A percentile compares a stretch with the other conserved stretches of the same genome.
Conservation (phyloP, 1,139 yeast species). For the Saccharomyces hybrid region DNA sequence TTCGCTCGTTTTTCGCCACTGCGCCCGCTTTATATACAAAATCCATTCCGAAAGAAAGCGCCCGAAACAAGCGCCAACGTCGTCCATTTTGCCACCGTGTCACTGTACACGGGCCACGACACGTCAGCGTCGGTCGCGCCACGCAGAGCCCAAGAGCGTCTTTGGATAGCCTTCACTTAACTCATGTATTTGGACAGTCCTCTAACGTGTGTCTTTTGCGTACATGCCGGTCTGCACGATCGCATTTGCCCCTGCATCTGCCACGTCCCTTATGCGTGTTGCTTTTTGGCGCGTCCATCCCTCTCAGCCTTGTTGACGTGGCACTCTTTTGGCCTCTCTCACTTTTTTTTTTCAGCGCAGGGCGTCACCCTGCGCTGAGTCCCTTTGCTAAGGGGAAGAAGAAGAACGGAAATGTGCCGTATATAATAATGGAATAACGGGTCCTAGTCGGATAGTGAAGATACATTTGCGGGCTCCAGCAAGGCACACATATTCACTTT, state of each 20-base stretch:
- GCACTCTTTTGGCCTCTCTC: background rate
- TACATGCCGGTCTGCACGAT: background rate
- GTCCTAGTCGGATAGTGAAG: background rate
- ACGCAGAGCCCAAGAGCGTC: background rate
- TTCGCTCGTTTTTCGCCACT: background rate
- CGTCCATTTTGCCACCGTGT: background rate
- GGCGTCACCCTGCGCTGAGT: background rate
- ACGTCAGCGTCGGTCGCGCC: background rate
- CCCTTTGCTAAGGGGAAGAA: background rate
- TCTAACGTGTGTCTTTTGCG: background rate
- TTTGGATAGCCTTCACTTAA: background rate
- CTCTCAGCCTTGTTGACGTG: background rate
- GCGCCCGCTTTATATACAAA: background rate
- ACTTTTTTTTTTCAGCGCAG: background rate
- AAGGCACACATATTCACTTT: background rate
- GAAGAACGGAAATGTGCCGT: background rate
- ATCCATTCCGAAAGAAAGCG: background rate
- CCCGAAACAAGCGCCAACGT: conserved; percentile 1
- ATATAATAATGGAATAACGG: background rate
- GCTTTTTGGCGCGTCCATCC: background rate
- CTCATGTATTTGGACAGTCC: background rate
- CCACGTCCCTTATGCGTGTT: background rate
- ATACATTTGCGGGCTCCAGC: background rate
- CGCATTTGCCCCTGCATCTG: background rate
- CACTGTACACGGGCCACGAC: background rate